These are phyloP conservation scores for Populus deltoides DNA, from an alignment of 345 rosid species.

Conservation along the genomic window DNA sequence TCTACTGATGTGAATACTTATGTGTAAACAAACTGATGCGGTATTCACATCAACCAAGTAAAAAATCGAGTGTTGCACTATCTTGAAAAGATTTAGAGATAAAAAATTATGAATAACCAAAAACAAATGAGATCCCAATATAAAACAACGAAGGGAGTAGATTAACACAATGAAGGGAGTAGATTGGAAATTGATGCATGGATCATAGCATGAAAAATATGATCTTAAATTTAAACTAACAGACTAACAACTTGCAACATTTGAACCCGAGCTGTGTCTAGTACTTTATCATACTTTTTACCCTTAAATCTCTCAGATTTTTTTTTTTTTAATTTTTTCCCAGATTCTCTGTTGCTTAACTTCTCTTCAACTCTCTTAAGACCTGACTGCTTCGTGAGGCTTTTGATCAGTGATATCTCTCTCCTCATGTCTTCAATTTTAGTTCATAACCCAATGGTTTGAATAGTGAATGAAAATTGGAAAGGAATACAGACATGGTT, in stretches of 20 bases:
- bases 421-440: not conserved
- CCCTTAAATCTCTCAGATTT: not conserved
- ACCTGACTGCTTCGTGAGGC: not conserved
- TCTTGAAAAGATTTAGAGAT: not conserved
- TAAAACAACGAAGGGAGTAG: no score
- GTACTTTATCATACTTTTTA: not conserved
- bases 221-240: not conserved
- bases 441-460: not conserved
- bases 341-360: not conserved
- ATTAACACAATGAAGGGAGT: not conserved
- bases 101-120: not conserved
- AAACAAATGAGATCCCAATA: not conserved
- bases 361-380: not conserved
- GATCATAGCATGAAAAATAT: not conserved
- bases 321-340: not conserved
- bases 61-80: not conserved
- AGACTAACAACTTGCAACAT: not conserved
- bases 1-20: no score
- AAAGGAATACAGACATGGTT: not conserved
- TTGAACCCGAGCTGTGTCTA: not conserved
- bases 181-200: not conserved
- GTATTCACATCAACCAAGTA: not conserved
- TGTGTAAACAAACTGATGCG: no score
- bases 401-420: not conserved
- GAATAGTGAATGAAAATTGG: not conserved